Evolutionary conservation across 164 flowering plant genomes (phyloP).

Genomic region (Euptelea pleiosperma): DNA sequence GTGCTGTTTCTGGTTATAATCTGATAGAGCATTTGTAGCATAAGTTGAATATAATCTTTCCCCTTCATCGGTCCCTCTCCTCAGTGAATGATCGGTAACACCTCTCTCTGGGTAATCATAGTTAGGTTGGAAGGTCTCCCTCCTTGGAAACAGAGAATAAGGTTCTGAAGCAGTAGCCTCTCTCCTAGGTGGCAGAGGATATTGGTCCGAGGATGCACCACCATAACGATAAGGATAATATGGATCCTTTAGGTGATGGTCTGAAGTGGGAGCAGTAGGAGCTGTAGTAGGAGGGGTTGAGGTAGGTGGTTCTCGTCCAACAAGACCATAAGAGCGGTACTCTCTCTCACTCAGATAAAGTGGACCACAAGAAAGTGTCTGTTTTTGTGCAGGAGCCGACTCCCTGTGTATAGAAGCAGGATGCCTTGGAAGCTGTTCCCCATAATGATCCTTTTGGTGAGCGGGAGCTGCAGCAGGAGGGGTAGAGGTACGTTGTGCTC

Average conservation of each 20-base stretch:
- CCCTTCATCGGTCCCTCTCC: slow-evolving; percentile 6
- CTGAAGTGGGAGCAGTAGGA: slow-evolving; percentile 5
- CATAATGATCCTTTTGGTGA: slow-evolving; percentile 22
- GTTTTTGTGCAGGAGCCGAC: neutral
- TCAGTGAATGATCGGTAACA: neutral
- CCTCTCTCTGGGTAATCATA: slow-evolving; percentile 16
- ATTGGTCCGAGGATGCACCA: slow-evolving; percentile 27
- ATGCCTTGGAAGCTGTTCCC: slow-evolving; percentile 18
- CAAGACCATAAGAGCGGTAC: slow-evolving; percentile 23
- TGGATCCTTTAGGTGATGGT: slow-evolving; percentile 13
- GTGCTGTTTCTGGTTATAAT: slow-evolving; percentile 25
- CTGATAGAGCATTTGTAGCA: slow-evolving; percentile 26
- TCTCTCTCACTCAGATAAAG: slow-evolving; percentile 21
- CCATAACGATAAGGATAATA: slow-evolving; percentile 20
- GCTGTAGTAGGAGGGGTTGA: slow-evolving; percentile 2
- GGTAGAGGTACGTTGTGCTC: slow-evolving; percentile 1
- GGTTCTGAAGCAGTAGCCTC: slow-evolving; percentile 23
- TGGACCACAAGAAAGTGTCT: slow-evolving; percentile 11
- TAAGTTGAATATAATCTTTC: slow-evolving; percentile 16
- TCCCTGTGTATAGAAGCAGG: slow-evolving; percentile 2
- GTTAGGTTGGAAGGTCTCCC: slow-evolving; percentile 20
- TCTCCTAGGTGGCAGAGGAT: slow-evolving; percentile 25
- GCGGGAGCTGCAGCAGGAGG: slow-evolving; percentile 9
- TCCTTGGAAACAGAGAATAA: slow-evolving; percentile 23
- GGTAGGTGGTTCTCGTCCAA: slow-evolving; percentile 2